A percentile compares a stretch with the other conserved stretches of the same genome.
These are phyloP conservation scores for Calophaca sinica DNA, from an alignment of 306 rosid species.

Conservation along the genomic window DNA sequence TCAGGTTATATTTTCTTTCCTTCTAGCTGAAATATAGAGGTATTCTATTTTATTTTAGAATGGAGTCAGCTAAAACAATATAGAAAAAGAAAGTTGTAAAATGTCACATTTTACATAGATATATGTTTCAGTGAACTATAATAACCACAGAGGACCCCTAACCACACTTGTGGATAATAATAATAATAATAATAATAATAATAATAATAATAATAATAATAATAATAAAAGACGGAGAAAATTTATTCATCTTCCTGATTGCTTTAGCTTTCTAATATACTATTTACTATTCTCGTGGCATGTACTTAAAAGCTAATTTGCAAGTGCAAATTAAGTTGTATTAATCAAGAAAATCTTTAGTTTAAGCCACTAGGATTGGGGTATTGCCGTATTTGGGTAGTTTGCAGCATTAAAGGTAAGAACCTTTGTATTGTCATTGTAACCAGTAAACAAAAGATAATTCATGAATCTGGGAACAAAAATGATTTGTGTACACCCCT, in stretches of 20 bases:
- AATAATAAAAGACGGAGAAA: no score
- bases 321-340: no score
- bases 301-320: no score
- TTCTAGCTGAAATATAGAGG: constrained; percentile 40
- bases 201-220: no score
- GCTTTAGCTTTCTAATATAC: no score
- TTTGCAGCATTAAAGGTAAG: constrained; percentile 7
- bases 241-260: constrained; percentile 13
- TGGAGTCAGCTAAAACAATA: constrained; percentile 11
- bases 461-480: background rate
- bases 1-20: constrained; percentile 66
- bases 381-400: background rate
- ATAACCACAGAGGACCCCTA: no score
- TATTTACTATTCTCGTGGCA: no score
- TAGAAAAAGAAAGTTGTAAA: constrained; percentile 17
- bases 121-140: constrained; percentile 17
- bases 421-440: background rate
- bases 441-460: constrained; percentile 1
- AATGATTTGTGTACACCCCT: no score
- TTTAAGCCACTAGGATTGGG: no score
- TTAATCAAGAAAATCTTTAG: no score
- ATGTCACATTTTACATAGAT: constrained; percentile 5
- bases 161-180: no score
- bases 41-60: constrained; percentile 37
- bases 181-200: no score